These are phyloP conservation scores for Dothistroma septosporum DNA, from an alignment of 2,329 filamentous ascomycete genomes.

Conservation along the genomic window DNA sequence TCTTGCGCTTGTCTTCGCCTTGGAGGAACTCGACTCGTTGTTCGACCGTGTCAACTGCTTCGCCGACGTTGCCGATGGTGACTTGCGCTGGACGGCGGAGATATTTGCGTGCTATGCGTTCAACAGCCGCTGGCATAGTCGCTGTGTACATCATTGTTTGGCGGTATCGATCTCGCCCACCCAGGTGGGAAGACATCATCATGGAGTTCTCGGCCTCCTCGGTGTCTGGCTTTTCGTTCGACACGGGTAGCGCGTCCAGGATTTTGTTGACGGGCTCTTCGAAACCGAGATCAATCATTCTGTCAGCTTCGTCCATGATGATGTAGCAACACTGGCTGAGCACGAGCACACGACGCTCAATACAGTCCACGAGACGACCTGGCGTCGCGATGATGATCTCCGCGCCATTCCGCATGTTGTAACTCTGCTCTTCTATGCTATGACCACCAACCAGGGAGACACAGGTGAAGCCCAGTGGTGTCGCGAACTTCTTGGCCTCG, in stretches of 20 bases:
- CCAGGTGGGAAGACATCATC: conserved; percentile 77
- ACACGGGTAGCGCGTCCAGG: conserved; percentile 84
- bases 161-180: conserved; percentile 73
- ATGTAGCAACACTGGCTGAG: conserved; percentile 96
- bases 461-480: conserved; percentile 84
- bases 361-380: conserved; percentile 93
- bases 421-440: conserved; percentile 88
- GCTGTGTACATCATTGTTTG: conserved; percentile 99
- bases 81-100: conserved; percentile 88
- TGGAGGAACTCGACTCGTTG: conserved; percentile 89
- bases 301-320: conserved; percentile 98
- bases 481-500: conserved; percentile 89
- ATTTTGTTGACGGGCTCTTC: conserved; percentile 98
- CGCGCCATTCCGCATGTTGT: conserved; percentile 82
- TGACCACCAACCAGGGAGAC: conserved; percentile 98
- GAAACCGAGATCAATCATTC: conserved; percentile 98
- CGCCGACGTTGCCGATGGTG: conserved; percentile 88
- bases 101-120: conserved; percentile 96
- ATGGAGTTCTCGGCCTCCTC: conserved; percentile 83
- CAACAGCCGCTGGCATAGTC: conserved; percentile 89
- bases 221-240: conserved; percentile 90
- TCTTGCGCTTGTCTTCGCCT: conserved; percentile 94
- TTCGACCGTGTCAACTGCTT: conserved; percentile 96
- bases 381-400: conserved; percentile 99
- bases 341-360: conserved; percentile 86